Evolutionary conservation across 2,329 filamentous ascomycete genomes (phyloP).

Genomic region (Aspergillus chevalieri): DNA sequence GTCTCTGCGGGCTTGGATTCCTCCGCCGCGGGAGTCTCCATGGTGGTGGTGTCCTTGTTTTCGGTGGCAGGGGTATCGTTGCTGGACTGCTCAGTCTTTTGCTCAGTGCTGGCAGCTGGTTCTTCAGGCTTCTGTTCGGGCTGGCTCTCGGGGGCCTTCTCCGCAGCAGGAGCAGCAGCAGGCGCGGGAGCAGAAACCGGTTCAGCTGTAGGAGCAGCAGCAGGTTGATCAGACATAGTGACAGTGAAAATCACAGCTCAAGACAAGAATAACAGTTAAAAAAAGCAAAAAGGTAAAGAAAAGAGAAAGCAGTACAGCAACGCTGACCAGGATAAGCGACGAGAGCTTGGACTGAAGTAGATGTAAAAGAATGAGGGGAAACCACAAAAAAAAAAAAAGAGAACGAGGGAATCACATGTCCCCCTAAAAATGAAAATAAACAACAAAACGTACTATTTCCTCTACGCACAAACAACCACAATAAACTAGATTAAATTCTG

Average conservation of each 20-base stretch:
- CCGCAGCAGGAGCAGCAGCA: constrained; percentile 2
- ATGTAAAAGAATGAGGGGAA: not conserved
- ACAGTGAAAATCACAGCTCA: not conserved
- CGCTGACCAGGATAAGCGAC: not conserved
- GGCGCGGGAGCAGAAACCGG: constrained; percentile 7
- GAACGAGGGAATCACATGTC: constrained; percentile 1
- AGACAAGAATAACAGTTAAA: not conserved
- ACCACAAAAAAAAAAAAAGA: constrained; percentile 1
- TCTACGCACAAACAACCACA: not conserved
- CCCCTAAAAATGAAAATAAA: not conserved
- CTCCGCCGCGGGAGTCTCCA: constrained; percentile 1
- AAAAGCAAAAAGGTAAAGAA: not conserved
- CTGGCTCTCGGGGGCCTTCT: not conserved
- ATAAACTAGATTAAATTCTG: not conserved
- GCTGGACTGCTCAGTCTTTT: not conserved
- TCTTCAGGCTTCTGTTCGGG: constrained; percentile 11
- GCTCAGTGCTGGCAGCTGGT: constrained; percentile 1
- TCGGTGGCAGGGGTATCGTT: constrained; percentile 4
- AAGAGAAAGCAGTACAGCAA: not conserved
- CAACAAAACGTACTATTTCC: not conserved
- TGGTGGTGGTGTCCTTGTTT: constrained; percentile 2
- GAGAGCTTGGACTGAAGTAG: not conserved
- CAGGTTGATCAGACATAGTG: constrained; percentile 16
- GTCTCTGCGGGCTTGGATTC: constrained; percentile 2
- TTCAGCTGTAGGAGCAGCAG: not conserved